Evolutionary conservation across 73 alveolate genomes (phyloP), one percentile per base, ranked within the genome.

Genomic region (Paramecium sonneborni): DNA sequence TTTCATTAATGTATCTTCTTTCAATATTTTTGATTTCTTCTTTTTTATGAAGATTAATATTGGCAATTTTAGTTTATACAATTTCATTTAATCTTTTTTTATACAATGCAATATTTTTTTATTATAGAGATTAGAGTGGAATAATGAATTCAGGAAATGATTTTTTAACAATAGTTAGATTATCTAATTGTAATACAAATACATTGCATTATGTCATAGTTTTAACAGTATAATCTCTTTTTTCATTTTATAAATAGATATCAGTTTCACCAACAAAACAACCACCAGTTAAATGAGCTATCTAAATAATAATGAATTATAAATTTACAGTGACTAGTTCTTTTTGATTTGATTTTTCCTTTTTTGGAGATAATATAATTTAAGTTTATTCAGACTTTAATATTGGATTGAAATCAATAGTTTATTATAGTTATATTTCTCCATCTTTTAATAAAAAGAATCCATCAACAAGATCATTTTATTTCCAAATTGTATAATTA

Each of bases 231-330:
- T 43, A 79, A 30, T 79, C 90, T 46, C 90, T 79, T 44, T 14
- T 43, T 10, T 79, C 90, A 41, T 43, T 23, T 39, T 24, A 20
- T 12, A 30, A 38, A 43, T 30, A 79, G 15, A 79, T 24, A 43
- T 79, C 90, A 79, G 41, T 46, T 24, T 79, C 90, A 8, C 90
- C 90, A 43, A 79, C 55, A 79, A 79, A 79, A 23, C 90, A 79
- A 10, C 90, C 90, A 79, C 90, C 72, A n/a, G 90, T 79, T 12
- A 79, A 21, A 79, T 79, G 44, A 43, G 90, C 69, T 24, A 79
- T 20, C 84, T 62, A 62, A 0, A 62, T 30, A 0, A 62, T 30
- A 26, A 23, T 26, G 24, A 12, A 14, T 30, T 14, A 52, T 11
- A 3, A 4, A 3, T 26, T 23, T 62, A 62, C 84, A 43, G 41